These are phyloP conservation scores for Backusella sp. DNA, from an alignment of 192 early-diverging fungal species.

Conservation along the genomic window DNA sequence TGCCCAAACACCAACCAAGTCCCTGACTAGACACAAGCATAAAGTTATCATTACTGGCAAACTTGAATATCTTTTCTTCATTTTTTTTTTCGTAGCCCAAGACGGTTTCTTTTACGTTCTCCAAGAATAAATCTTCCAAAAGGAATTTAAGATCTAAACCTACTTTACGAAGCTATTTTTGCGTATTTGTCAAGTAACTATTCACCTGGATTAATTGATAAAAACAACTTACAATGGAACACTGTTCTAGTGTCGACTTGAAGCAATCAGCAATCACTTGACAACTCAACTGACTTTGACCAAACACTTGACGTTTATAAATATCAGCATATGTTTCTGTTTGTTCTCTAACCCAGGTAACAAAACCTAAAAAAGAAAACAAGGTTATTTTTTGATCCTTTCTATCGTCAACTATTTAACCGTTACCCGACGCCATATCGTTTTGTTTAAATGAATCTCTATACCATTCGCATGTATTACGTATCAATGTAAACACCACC, in stretches of 20 bases:
- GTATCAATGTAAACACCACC: constrained; percentile 86
- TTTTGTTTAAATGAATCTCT: constrained; percentile 83
- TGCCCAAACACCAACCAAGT: constrained; percentile 34
- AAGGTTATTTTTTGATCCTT: neutral
- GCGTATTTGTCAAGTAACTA: neutral
- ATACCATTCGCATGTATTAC: constrained; percentile 98
- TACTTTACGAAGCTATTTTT: constrained; percentile 70
- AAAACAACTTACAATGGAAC: constrained; percentile 56
- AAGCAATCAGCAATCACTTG: constrained; percentile 84
- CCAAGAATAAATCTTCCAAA: constrained; percentile 76
- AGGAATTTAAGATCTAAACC: constrained; percentile 86
- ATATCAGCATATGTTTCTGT: constrained; percentile 81
- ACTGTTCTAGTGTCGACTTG: constrained; percentile 72
- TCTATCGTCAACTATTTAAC: neutral
- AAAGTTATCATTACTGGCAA: constrained; percentile 70
- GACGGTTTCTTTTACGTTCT: constrained; percentile 71
- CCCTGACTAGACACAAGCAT: constrained; percentile 52
- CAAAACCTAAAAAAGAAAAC: constrained; percentile 61
- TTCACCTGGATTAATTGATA: neutral
- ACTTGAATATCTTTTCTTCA: constrained; percentile 60
- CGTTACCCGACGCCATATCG: constrained; percentile 80
- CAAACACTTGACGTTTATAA: constrained; percentile 90
- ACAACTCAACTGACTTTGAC: constrained; percentile 68
- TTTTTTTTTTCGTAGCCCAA: constrained; percentile 64
- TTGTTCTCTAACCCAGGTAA: constrained; percentile 90